These are phyloP conservation scores for Lasiodiplodia theobromae DNA, from an alignment of 2,329 filamentous ascomycete genomes.

Conservation along the genomic window DNA sequence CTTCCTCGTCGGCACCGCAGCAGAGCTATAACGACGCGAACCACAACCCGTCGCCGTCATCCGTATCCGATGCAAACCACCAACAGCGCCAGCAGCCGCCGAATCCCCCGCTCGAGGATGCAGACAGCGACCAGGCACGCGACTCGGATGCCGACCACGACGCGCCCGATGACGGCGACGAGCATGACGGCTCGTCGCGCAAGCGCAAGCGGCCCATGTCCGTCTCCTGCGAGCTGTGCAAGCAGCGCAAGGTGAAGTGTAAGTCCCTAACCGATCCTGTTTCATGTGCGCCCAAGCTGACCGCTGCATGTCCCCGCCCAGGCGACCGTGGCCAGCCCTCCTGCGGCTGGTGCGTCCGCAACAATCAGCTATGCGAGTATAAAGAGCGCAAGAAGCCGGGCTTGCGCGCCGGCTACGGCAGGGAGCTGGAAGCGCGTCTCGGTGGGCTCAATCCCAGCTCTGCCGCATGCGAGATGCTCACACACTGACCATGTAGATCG, in stretches of 20 bases:
- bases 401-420: slow-evolving; percentile 64
- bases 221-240: slow-evolving; percentile 75
- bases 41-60: slow-evolving; percentile 12
- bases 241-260: slow-evolving; percentile 75
- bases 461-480: slow-evolving; percentile 30
- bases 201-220: slow-evolving; percentile 61
- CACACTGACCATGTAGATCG: slow-evolving; percentile 45
- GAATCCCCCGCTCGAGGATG: slow-evolving; percentile 41
- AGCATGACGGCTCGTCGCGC: slow-evolving; percentile 34
- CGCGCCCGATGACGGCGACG: slow-evolving; percentile 35
- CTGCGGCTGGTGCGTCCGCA: slow-evolving; percentile 76
- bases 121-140: slow-evolving; percentile 38
- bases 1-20: not conserved
- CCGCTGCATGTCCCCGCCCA: slow-evolving; percentile 52
- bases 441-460: slow-evolving; percentile 52
- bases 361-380: slow-evolving; percentile 72
- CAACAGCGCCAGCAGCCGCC: slow-evolving; percentile 25
- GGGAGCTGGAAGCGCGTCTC: slow-evolving; percentile 66
- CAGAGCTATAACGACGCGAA: slow-evolving; percentile 5
- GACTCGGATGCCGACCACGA: slow-evolving; percentile 42
- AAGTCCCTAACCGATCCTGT: not conserved
- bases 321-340: slow-evolving; percentile 78
- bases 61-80: not conserved
- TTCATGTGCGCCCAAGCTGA: not conserved
- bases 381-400: slow-evolving; percentile 75